Base-by-base conservation (phyloP, 176 grass and related monocot genomes). In the Luzula sylvatica region DNA sequence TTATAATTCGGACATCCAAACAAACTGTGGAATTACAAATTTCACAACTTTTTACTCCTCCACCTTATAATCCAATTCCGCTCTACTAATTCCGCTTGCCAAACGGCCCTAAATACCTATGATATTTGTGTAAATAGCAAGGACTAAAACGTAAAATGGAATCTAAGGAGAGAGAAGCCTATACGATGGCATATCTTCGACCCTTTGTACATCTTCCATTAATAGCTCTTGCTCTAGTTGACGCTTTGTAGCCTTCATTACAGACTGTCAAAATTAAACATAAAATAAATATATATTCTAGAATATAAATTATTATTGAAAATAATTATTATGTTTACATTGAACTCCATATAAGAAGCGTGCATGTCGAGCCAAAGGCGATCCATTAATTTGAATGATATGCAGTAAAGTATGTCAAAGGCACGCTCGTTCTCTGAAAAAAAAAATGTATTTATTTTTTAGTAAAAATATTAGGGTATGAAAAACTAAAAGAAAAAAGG, bases 281-380 rank as follows among this genome's bases (percentile, higher is more conserved):
- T 38, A 30, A 3, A 63, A 29, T 67, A 26, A 67, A 35, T 28
- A 50, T 27, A 49, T 47, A 35, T 64, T 44, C 5, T 38, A 3
- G 13, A 20, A 35, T 35, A 35, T 35, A 35, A 35, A 4, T 32
- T 4, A 32, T 32, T 4, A 32, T 35, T 35, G 9, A 35, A 35
- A 35, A 35, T 35, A 9, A 7, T n/a, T n/a, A 35, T 35, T 32
- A 7, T 35, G 18, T 71, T 28, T 86, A 83, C 92, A 71, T 98
- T 98, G 46, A 98, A 98, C 56, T 98, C 85, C 81, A 98, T 98
- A 28, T 87, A 90, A 15, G 75, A 82, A 50, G 92, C 85, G 22
- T 79, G 78, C 92, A 90, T 96, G 14, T 79, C 63, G 65, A 90
- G 85, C 85, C 92, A 98, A 59, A 86, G 87, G 52, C 82, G 85